Evolutionary conservation across 2,329 filamentous ascomycete genomes (phyloP).

Genomic region (Zymoseptoria ardabiliae): DNA sequence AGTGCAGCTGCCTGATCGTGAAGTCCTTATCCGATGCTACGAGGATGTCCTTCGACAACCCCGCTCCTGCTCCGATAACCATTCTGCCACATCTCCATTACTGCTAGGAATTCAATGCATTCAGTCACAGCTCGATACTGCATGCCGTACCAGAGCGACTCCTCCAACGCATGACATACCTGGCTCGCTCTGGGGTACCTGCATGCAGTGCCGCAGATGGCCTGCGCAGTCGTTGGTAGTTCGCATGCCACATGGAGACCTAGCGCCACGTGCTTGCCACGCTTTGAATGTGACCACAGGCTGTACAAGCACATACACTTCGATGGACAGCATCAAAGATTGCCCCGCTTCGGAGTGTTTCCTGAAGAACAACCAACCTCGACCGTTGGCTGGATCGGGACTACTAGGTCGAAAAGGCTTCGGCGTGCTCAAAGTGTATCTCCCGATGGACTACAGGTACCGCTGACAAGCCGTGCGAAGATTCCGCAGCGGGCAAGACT

Average conservation of each 20-base stretch:
- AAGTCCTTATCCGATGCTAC: neutral
- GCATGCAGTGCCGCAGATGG: neutral
- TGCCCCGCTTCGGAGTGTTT: no score
- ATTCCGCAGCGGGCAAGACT: neutral
- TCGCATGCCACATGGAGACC: neutral
- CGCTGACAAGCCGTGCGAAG: neutral
- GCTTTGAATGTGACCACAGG: neutral
- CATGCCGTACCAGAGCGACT: neutral
- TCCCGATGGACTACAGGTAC: neutral
- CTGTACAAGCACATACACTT: neutral
- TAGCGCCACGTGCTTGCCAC: neutral
- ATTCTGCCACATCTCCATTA: neutral
- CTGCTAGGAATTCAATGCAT: neutral
- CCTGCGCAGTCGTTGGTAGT: neutral
- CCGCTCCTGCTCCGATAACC: neutral
- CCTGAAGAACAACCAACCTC: no score
- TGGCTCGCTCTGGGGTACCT: neutral
- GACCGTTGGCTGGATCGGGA: no score
- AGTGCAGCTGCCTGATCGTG: neutral
- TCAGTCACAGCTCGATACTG: neutral
- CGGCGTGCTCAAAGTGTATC: no score
- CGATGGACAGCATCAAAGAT: no score
- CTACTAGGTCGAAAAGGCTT: no score
- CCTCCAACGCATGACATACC: neutral
- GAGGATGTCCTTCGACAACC: neutral